Evolutionary conservation across 2,329 filamentous ascomycete genomes (phyloP), one percentile per base, ranked within the genome.

Genomic region (Passalora sequoiae): DNA sequence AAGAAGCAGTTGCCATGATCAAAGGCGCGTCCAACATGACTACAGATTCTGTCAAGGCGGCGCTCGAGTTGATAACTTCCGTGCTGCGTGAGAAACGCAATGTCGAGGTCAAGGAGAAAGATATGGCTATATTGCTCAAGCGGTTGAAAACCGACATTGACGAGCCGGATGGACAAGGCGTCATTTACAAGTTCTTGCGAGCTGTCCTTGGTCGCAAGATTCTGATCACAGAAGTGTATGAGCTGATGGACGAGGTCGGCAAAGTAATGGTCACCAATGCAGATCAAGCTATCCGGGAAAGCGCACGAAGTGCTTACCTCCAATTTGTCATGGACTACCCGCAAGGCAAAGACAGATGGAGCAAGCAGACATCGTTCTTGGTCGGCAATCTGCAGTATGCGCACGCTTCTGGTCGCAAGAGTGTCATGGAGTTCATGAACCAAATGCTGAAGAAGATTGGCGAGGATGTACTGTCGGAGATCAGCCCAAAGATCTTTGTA

Each of bases 251-350:
- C 62, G 83, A 89, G 57, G 83, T 94, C 21, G 87, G 88, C 35
- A 83, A 79, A 3, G 84, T 96, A 63, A 97, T 97, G 89, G 85
- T 98, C 44, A 95, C 86, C 32, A 97, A 97, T 61, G 87, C 95
- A 50, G 89, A 94, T 55, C 84, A 85, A 55, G 82, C 85, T 52
- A 91, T 91, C 2, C 80, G 92, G 40, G 88, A 96, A 62, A 73
- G 94, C 27, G 89, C 91, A 10, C 78, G 92, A 44, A 88, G 88
- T 15, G 84, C 88, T 10, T 98, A 94, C 66, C 84, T 95, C 65
- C 88, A 96, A 55, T 98, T 98, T 68, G 71, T 98, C 43, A 80
- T 89, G 53, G 89, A 96, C 41, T 98, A 96, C 60, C 91, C 92
- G 0, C 92, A 97, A 63, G 88, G 85, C 58, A 89, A 89, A 66